Conservation (phyloP, 306 rosid genomes). For the Parietaria judaica region DNA sequence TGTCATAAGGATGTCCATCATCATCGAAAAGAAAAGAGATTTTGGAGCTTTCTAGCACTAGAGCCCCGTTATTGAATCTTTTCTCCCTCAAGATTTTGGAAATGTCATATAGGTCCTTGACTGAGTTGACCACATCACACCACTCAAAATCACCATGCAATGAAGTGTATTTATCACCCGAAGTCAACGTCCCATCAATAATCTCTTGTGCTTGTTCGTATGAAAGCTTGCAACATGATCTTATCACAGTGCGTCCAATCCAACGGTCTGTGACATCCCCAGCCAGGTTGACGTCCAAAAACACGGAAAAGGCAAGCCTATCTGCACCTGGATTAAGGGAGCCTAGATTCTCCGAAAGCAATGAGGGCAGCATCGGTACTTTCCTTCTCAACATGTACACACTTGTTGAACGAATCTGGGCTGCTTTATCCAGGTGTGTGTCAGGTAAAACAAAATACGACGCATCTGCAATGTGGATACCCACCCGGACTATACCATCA, state of each 20-base stretch:
- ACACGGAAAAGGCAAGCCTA: constrained; percentile 69
- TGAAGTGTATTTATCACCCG: constrained; percentile 32
- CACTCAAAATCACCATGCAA: constrained; percentile 58
- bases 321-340: constrained; percentile 84
- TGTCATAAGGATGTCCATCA: constrained; percentile 57
- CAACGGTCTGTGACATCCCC: constrained; percentile 64
- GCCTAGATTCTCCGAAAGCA: constrained; percentile 57
- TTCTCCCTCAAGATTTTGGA: constrained; percentile 47
- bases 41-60: constrained; percentile 59
- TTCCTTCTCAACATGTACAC: constrained; percentile 56
- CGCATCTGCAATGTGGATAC: constrained; percentile 78
- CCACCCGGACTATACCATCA: constrained; percentile 65
- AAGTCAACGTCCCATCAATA: constrained; percentile 35
- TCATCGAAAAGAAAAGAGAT: constrained; percentile 50
- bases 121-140: constrained; percentile 53
- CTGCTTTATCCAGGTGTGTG: constrained; percentile 62
- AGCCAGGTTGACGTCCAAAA: constrained; percentile 43
- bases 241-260: constrained; percentile 80
- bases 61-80: constrained; percentile 70
- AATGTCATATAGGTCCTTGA: constrained; percentile 48
- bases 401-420: constrained; percentile 65
- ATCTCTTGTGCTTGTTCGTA: constrained; percentile 67
- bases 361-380: constrained; percentile 72
- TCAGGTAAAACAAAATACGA: constrained; percentile 74
- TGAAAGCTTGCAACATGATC: constrained; percentile 87